A percentile compares a stretch with the other conserved stretches of the same genome.
Conservation (phyloP, 257 asterid genomes). For the Primulina tabacum region DNA sequence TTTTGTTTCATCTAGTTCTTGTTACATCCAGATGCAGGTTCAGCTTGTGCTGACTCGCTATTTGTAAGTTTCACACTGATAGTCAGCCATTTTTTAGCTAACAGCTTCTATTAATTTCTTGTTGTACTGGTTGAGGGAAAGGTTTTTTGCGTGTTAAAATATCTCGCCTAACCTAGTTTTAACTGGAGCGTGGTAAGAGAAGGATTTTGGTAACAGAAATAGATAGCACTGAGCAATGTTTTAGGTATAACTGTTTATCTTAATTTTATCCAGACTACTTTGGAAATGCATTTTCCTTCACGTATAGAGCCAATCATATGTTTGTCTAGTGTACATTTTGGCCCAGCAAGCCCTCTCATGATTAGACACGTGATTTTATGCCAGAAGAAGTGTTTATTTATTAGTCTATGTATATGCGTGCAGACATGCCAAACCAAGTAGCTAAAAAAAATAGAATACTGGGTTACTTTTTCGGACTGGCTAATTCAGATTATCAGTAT, state of each 20-base stretch:
- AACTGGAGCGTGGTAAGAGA: conserved; percentile 7
- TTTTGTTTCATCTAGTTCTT: conserved; percentile 6
- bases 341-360: conserved; percentile 1
- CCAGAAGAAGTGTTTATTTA: background rate
- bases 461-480: conserved; percentile 7
- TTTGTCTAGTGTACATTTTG: conserved; percentile 9
- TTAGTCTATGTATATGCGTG: background rate
- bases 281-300: background rate
- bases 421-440: background rate
- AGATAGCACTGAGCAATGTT: background rate
- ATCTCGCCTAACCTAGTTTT: background rate
- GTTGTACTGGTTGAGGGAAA: conserved; percentile 16
- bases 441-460: conserved; percentile 1
- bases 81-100: conserved; percentile 7
- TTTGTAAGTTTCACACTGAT: background rate
- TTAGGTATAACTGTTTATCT: too few species aligned
- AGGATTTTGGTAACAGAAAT: background rate
- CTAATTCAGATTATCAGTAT: background rate
- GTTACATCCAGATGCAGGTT: conserved; percentile 15
- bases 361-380: background rate
- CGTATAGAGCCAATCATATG: background rate
- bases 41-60: conserved; percentile 8
- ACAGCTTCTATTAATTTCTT: background rate
- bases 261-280: too few species aligned
- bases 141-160: background rate